Conservation (phyloP, 148 eudicot species). For the Tetragonia tetragonoides region DNA sequence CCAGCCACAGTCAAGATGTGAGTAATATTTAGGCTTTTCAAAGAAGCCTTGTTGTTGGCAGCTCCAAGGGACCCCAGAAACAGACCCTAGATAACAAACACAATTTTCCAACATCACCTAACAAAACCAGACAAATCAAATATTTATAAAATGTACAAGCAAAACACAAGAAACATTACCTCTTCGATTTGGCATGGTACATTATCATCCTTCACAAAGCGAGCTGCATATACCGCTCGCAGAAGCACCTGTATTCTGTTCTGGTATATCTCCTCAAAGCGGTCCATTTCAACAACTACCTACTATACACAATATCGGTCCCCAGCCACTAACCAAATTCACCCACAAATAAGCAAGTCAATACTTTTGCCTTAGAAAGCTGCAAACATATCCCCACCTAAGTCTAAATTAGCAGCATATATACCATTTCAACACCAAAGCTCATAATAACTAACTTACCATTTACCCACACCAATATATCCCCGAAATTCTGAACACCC, state of each 20-base stretch:
- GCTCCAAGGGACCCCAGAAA: constrained; percentile 82
- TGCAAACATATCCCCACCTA: not conserved
- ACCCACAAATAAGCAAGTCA: not conserved
- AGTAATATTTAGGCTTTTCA: constrained; percentile 74
- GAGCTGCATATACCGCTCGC: constrained; percentile 43
- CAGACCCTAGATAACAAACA: constrained; percentile 54
- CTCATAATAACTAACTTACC: not conserved
- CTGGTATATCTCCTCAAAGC: constrained; percentile 26
- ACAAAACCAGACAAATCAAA: not conserved
- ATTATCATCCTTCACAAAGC: constrained; percentile 45
- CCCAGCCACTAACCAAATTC: not conserved
- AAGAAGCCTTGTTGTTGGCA: constrained; percentile 56
- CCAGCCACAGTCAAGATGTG: constrained; percentile 74
- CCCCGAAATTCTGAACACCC: not conserved
- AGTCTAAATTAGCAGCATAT: not conserved
- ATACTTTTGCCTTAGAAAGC: not conserved
- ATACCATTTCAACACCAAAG: not conserved
- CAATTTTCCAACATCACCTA: not conserved
- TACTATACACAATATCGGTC: no score
- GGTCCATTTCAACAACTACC: constrained; percentile 37
- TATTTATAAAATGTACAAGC: not conserved
- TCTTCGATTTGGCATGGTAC: constrained; percentile 82
- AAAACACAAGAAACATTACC: constrained; percentile 29
- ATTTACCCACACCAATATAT: not conserved
- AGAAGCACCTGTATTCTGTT: constrained; percentile 45